These are phyloP conservation scores for Vararia minispora DNA, from an alignment of 768 basidiomycete species.

Conservation along the genomic window DNA sequence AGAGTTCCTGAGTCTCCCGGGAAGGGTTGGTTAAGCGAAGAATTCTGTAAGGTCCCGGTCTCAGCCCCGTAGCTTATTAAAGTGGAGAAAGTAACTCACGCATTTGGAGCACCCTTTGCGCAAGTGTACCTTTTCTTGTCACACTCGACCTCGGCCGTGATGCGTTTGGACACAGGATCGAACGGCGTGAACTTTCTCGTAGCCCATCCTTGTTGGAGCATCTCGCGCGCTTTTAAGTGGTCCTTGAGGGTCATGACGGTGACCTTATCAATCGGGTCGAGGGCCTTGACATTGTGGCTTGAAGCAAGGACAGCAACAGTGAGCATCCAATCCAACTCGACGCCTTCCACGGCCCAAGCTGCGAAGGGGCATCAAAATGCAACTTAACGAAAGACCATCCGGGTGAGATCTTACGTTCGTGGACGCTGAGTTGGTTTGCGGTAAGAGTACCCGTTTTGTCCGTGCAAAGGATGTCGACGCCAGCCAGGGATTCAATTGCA, in stretches of 20 bases:
- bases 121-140: constrained; percentile 31
- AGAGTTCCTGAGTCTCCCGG: constrained; percentile 21
- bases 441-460: constrained; percentile 38
- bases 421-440: constrained; percentile 35
- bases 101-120: constrained; percentile 37
- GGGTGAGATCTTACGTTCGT: constrained; percentile 23
- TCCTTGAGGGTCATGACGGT: constrained; percentile 33
- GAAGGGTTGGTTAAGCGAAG: constrained; percentile 28
- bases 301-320: constrained; percentile 33
- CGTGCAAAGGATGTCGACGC: constrained; percentile 33
- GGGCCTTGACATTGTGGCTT: constrained; percentile 32
- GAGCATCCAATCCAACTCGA: constrained; percentile 25
- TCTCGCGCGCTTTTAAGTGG: constrained; percentile 32
- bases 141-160: constrained; percentile 34
- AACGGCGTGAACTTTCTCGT: constrained; percentile 36
- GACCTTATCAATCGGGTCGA: constrained; percentile 40
- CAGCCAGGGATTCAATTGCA: constrained; percentile 39
- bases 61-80: background rate
- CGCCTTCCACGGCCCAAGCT: constrained; percentile 17
- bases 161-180: constrained; percentile 40
- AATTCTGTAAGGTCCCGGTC: constrained; percentile 20
- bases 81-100: constrained; percentile 14
- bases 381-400: background rate
- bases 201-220: constrained; percentile 29
- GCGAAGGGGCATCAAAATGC: background rate